A percentile compares a stretch with the other conserved stretches of the same genome.
Conservation (phyloP, 192 early-diverging fungal genomes). For the Linnemannia zychae region DNA sequence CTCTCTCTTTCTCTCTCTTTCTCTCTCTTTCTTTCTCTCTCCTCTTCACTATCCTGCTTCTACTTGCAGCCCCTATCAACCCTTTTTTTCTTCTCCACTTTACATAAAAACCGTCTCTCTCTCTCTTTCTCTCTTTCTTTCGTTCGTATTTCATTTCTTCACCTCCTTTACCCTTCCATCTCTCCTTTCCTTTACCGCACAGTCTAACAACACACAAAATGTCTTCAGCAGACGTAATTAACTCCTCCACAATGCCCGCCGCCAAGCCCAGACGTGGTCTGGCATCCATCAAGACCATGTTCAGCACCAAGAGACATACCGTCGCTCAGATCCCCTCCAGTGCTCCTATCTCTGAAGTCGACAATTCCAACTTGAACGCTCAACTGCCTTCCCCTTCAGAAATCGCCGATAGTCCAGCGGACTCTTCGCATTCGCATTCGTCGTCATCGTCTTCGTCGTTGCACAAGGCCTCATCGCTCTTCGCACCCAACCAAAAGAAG, state of each 20-base stretch:
- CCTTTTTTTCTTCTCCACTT: not conserved
- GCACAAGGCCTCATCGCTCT: constrained; percentile 17
- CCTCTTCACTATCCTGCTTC: constrained; percentile 1
- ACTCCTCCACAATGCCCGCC: constrained; percentile 11
- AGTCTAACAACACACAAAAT: constrained; percentile 7
- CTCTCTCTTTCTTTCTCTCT: not conserved
- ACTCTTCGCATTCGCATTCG: not conserved
- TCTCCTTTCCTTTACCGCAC: not conserved
- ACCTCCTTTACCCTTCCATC: not conserved
- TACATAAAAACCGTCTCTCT: not conserved
- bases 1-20: not conserved
- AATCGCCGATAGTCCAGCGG: constrained; percentile 5
- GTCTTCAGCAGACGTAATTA: constrained; percentile 31
- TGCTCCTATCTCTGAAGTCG: not conserved
- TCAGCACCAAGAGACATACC: constrained; percentile 42
- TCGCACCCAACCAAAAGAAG: constrained; percentile 24
- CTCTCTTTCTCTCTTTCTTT: constrained; percentile 13
- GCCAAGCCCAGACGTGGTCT: constrained; percentile 37
- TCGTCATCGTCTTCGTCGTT: not conserved
- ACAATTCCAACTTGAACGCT: constrained; percentile 6
- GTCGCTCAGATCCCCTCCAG: constrained; percentile 33
- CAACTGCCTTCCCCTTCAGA: not conserved
- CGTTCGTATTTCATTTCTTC: not conserved
- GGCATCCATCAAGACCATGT: constrained; percentile 52
- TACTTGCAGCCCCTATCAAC: not conserved